phyloP scores from a whole-genome alignment of 2,329 filamentous ascomycete species.

The Escovopsis sp. region DNA sequence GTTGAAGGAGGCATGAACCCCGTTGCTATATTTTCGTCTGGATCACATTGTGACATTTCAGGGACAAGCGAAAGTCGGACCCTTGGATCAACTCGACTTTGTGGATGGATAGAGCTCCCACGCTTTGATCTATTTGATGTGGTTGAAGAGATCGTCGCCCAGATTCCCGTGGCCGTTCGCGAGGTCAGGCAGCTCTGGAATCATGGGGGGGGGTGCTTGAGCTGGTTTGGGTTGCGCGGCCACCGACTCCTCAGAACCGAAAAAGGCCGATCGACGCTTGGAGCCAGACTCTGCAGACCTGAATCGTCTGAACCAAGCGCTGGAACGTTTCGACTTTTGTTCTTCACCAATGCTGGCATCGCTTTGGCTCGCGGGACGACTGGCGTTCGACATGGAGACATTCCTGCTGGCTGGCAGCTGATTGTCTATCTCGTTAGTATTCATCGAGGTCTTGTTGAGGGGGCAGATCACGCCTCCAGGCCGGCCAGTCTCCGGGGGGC shows the following conservation, averaged over 20 bases:
- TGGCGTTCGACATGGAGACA: conserved; percentile 15
- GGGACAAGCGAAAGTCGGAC: no score
- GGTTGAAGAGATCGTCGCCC: conserved; percentile 41
- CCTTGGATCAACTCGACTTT: background rate
- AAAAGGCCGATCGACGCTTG: conserved; percentile 13
- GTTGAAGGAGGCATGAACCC: no score
- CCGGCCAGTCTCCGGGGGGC: conserved; percentile 35
- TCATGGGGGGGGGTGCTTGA: conserved; percentile 44
- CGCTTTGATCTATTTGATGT: conserved; percentile 32
- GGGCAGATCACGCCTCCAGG: conserved; percentile 42
- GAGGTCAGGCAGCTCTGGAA: conserved; percentile 39
- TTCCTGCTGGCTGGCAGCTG: conserved; percentile 26
- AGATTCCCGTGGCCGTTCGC: conserved; percentile 32
- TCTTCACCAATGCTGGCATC: conserved; percentile 33
- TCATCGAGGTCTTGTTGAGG: conserved; percentile 40
- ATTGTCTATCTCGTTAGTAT: conserved; percentile 35
- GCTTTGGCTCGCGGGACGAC: conserved; percentile 35
- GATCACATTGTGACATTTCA: no score
- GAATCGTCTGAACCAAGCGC: conserved; percentile 44
- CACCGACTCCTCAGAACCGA: conserved; percentile 21
- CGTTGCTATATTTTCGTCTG: no score
- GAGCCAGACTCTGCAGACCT: conserved; percentile 25
- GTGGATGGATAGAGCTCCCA: background rate
- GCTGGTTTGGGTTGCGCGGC: conserved; percentile 18
- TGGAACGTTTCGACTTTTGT: conserved; percentile 38